Evolutionary conservation across 768 basidiomycete genomes (phyloP).

Genomic region (Clitopilus hobsonii): DNA sequence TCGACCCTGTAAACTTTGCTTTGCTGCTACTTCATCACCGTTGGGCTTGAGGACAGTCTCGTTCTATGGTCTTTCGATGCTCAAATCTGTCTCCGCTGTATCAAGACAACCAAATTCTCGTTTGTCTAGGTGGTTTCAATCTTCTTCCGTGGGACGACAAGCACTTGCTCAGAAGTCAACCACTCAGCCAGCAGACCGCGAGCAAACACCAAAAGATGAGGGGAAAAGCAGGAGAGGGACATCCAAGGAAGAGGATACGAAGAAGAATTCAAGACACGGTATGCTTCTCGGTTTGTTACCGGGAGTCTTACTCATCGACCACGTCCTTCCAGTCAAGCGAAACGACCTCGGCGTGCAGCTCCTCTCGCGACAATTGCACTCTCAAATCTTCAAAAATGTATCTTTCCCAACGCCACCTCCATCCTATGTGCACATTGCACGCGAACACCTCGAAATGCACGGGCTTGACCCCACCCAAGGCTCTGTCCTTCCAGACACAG

Average conservation of each 20-base stretch:
- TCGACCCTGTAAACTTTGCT: not conserved
- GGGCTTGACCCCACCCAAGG: slow-evolving; percentile 76
- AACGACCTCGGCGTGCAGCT: slow-evolving; percentile 94
- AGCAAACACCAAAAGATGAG: slow-evolving; percentile 1
- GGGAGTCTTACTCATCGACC: not conserved
- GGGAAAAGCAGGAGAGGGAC: not conserved
- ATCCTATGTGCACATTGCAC: slow-evolving; percentile 68
- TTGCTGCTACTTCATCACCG: not conserved
- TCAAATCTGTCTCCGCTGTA: slow-evolving; percentile 14
- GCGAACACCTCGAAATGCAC: slow-evolving; percentile 76
- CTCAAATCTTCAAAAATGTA: slow-evolving; percentile 74
- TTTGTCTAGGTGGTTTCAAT: slow-evolving; percentile 26
- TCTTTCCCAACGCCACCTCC: slow-evolving; percentile 58
- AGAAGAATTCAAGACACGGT: not conserved
- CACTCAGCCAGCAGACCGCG: not conserved
- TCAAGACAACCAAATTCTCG: slow-evolving; percentile 18
- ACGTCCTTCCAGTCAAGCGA: slow-evolving; percentile 45
- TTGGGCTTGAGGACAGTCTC: not conserved
- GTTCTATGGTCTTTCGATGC: slow-evolving; percentile 19
- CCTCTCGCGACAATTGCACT: slow-evolving; percentile 74
- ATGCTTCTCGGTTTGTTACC: not conserved
- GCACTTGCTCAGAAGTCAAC: slow-evolving; percentile 14
- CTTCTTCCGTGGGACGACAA: slow-evolving; percentile 17
- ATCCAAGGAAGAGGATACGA: not conserved
- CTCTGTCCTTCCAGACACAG: slow-evolving; percentile 73